Percentiles rank a stretch among this genome's conserved stretches.
Conservation (phyloP, 257 asterid genomes). For the Marsdenia floribunda region DNA sequence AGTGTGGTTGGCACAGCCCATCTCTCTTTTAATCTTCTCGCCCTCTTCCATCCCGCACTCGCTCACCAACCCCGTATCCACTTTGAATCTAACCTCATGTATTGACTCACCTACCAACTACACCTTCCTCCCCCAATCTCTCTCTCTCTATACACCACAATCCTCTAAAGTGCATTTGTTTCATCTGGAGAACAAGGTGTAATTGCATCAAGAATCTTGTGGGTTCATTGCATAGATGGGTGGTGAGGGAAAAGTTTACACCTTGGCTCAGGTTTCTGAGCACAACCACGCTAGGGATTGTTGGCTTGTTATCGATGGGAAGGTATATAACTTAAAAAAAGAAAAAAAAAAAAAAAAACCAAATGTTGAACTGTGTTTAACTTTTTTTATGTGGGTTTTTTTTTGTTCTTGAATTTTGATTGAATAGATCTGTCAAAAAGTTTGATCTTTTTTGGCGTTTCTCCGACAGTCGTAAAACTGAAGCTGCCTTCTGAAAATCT, state of each 20-base stretch:
- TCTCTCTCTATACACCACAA: neutral
- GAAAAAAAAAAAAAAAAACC: too few relatives aligned
- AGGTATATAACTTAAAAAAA: slow-evolving; percentile 32
- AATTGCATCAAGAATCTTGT: neutral
- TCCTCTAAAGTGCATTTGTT: neutral
- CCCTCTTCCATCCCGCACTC: neutral
- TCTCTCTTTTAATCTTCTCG: neutral
- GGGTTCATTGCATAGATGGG: slow-evolving; percentile 38
- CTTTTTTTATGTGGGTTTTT: slow-evolving; percentile 6
- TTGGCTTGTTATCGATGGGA: slow-evolving; percentile 71
- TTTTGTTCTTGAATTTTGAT: slow-evolving; percentile 10
- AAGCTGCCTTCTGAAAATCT: neutral
- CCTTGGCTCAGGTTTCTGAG: slow-evolving; percentile 66
- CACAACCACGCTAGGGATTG: slow-evolving; percentile 78
- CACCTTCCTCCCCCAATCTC: neutral
- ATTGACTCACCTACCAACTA: slow-evolving; percentile 1
- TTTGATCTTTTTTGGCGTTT: neutral
- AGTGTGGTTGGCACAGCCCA: slow-evolving; percentile 12
- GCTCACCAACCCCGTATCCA: slow-evolving; percentile 31
- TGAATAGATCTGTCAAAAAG: slow-evolving; percentile 22
- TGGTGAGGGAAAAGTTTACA: slow-evolving; percentile 34
- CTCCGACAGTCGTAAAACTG: too few relatives aligned
- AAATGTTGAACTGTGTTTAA: neutral
- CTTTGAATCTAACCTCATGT: slow-evolving; percentile 12
- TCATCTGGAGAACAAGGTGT: neutral